Base-by-base conservation (phyloP, 2,329 filamentous ascomycete genomes). In the Rachicladosporium sp. region DNA sequence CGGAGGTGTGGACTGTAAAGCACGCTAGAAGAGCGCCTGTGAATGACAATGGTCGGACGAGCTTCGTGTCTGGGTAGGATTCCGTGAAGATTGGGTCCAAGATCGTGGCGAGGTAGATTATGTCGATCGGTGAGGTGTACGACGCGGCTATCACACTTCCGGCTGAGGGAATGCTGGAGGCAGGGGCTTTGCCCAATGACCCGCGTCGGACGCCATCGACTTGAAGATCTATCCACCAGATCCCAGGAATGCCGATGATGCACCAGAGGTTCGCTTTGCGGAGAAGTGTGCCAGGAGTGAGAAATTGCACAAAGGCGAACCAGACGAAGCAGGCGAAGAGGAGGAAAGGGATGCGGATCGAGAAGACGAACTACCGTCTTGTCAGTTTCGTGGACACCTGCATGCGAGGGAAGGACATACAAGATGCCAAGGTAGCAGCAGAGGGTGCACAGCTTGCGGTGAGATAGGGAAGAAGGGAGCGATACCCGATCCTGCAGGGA, bases 211-310 rank as follows among this genome's bases (percentile, higher is more conserved):
- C 91, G 43, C 89, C 89, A 59, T 98, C 91, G 49, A 98, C 85
- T 61, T 95, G 89, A n/a, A 98, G 69, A 62, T 98, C 91, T 41
- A 95, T 80, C 89, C 89, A 96, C 87, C 88, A 96, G 42, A 98
- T 84, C 19, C 91, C 89, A 0, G 88, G 86, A 43, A 93, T 82
- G 30, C 78, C 82, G 50, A 98, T 74, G 48, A 96, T 74, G 44
- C 78, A 74, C 89, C 91, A 96, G 38, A 96, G 66, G 36, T 86
- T 76, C 9, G 83, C 76, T 64, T 96, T 96, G 55, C 86, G 86
- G 32, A 78, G 64, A 27, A 78, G 55, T 6, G 72, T 71, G 1
- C 76, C 77, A 7, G 82, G 69, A 0, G 87, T 87, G 10, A 94
- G 73, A 72, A 80, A 83, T 65, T 89, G 84, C 37, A 57, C 46